A percentile compares a stretch with the other conserved stretches of the same genome.
Evolutionary conservation across 1,139 yeast genomes (phyloP).

Genomic region (Pichia sp.): DNA sequence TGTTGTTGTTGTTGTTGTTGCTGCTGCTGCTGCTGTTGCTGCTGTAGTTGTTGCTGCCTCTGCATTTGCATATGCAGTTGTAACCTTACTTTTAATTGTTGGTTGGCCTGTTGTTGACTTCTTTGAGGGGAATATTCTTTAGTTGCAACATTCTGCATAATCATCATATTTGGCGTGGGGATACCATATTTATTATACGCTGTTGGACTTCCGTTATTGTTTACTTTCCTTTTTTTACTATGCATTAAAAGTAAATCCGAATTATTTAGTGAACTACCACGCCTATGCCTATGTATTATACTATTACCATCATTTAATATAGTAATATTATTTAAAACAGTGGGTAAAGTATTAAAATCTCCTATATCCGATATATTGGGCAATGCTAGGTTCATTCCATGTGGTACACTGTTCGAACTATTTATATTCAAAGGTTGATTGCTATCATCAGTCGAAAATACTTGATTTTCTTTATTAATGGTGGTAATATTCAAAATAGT

Average conservation of each 20-base stretch:
- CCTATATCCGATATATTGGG: background rate
- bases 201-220: too few relatives aligned
- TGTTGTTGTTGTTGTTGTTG: too few relatives aligned
- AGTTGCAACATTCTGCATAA: background rate
- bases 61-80: constrained; percentile 6
- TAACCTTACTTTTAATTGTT: background rate
- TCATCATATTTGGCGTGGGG: background rate
- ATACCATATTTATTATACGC: too few relatives aligned
- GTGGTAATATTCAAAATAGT: too few relatives aligned
- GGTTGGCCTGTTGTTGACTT: background rate
- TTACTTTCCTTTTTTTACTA: background rate
- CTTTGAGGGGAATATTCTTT: too few relatives aligned
- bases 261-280: too few relatives aligned
- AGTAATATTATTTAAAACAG: background rate
- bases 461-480: too few relatives aligned
- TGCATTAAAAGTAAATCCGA: too few relatives aligned
- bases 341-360: background rate
- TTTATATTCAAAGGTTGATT: too few relatives aligned
- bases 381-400: background rate
- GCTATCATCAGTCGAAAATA: too few relatives aligned
- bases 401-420: background rate
- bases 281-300: too few relatives aligned
- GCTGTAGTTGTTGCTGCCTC: constrained; percentile 11
- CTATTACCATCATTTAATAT: background rate
- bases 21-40: too few relatives aligned